Conservation (phyloP, 2,329 filamentous ascomycete species). For the Hypoxylon sp. region DNA sequence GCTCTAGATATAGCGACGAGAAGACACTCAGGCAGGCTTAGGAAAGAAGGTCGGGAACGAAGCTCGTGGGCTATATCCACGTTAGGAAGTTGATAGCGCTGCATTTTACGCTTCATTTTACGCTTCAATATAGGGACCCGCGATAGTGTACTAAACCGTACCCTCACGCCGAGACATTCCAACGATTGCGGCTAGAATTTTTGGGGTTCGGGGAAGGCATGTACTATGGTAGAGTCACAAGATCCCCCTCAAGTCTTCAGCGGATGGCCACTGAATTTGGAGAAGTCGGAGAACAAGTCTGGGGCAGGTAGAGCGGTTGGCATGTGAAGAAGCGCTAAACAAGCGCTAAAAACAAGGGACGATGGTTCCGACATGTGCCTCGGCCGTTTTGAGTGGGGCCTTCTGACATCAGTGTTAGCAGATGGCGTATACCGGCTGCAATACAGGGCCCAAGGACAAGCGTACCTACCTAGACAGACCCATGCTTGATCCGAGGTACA, state of each 20-base stretch:
- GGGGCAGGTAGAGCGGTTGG: slow-evolving; percentile 27
- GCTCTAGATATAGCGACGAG: no score
- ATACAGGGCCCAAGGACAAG: no score
- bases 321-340: slow-evolving; percentile 41
- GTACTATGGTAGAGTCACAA: slow-evolving; percentile 14
- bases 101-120: neutral
- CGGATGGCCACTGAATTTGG: slow-evolving; percentile 6
- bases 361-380: slow-evolving; percentile 35
- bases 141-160: neutral
- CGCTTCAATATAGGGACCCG: neutral
- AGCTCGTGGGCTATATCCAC: neutral
- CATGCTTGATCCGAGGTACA: slow-evolving; percentile 38
- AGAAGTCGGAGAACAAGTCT: slow-evolving; percentile 26
- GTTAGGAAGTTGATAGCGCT: neutral
- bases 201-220: slow-evolving; percentile 13
- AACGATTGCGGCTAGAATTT: slow-evolving; percentile 8
- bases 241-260: slow-evolving; percentile 3
- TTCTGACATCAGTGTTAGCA: slow-evolving; percentile 42
- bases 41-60: no score
- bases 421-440: no score
- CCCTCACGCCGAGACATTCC: neutral
- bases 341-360: slow-evolving; percentile 19
- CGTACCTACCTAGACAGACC: slow-evolving; percentile 15
- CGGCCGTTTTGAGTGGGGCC: slow-evolving; percentile 35
- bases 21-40: no score